Evolutionary conservation across 1,284 basidiomycete genomes (phyloP).

Genomic region (Leucoagaricus sp.): DNA sequence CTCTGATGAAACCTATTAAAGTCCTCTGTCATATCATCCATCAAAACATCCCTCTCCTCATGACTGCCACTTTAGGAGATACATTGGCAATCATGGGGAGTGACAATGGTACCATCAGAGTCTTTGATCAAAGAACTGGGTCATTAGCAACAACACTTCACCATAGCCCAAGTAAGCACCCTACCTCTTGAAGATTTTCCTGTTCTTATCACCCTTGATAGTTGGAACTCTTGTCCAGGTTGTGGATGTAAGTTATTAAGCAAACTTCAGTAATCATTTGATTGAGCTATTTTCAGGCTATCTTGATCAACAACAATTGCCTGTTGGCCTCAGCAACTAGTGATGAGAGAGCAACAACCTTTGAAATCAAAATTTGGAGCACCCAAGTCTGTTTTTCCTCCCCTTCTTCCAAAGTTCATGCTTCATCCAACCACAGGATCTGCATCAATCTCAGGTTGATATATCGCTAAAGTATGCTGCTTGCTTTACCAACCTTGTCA

Average conservation of each 20-base stretch:
- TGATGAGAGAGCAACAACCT: not conserved
- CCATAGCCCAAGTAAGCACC: not conserved
- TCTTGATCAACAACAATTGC: not conserved
- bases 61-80: not conserved
- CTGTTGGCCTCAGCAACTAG: not conserved
- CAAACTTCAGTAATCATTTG: not conserved
- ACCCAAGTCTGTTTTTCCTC: not conserved
- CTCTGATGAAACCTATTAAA: not conserved
- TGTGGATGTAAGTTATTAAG: not conserved
- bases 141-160: not conserved
- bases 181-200: not conserved
- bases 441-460: no score
- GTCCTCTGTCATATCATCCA: not conserved
- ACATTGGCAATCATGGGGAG: not conserved
- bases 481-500: no score
- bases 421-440: no score
- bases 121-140: not conserved
- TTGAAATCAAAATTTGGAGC: constrained; percentile 5
- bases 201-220: not conserved
- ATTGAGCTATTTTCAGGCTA: not conserved
- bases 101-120: not conserved
- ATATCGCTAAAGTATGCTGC: no score
- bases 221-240: not conserved
- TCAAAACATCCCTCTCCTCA: not conserved
- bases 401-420: no score